These are phyloP conservation scores for Gossypium australe DNA, from an alignment of 345 rosid species.

Conservation along the genomic window DNA sequence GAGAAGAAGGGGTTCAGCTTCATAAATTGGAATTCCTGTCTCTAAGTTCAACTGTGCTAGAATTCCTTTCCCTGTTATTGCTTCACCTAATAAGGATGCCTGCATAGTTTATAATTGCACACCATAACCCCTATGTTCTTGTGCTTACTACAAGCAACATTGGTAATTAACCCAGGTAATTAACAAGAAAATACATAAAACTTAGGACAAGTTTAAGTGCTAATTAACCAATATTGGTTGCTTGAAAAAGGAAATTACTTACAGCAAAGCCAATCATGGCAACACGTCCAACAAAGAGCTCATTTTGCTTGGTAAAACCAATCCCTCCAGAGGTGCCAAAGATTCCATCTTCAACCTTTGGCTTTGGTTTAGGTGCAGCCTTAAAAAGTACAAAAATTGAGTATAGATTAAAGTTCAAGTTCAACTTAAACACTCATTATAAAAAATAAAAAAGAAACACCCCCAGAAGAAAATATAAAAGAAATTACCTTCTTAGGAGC, in stretches of 20 bases:
- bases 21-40: slow-evolving; percentile 92
- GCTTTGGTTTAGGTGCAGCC: slow-evolving; percentile 34
- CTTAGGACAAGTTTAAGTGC: not conserved
- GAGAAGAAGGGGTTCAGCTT: slow-evolving; percentile 93
- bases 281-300: slow-evolving; percentile 95
- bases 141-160: not conserved
- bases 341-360: slow-evolving; percentile 73
- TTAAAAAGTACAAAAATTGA: not conserved
- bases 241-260: slow-evolving; percentile 22
- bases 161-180: no score
- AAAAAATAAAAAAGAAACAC: not conserved
- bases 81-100: slow-evolving; percentile 96
- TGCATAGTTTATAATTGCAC: slow-evolving; percentile 12
- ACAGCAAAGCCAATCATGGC: slow-evolving; percentile 99
- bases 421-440: not conserved
- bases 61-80: slow-evolving; percentile 86
- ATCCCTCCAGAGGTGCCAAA: slow-evolving; percentile 97
- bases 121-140: not conserved
- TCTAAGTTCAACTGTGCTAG: slow-evolving; percentile 77
- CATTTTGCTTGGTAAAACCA: slow-evolving; percentile 92
- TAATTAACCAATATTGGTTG: not conserved
- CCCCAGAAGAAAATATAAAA: not conserved
- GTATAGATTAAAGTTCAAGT: not conserved
- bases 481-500: slow-evolving; percentile 55
- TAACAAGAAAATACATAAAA: no score